Base-by-base conservation (phyloP, 1,284 basidiomycete species). In the Paramarasmius palmivorus region DNA sequence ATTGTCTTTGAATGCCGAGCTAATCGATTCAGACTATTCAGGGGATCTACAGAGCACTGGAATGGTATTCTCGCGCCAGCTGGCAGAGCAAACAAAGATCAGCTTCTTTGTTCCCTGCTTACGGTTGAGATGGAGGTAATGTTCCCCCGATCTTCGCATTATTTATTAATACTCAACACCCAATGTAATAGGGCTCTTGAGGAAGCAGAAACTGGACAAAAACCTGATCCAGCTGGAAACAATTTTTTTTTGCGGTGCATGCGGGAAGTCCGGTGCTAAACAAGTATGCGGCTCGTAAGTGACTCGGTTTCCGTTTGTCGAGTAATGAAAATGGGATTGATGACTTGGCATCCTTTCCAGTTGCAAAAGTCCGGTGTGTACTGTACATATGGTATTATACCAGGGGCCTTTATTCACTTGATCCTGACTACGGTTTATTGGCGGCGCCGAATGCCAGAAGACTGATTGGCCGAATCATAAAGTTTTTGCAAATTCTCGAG, bases 41-140 rank as follows among this genome's bases (percentile, higher is more conserved):
- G 40, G 45, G 10, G 60, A 63, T 5, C 47, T 58, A 50, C 60
- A 63, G 44, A 61, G 60, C 61, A 63, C 42, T 63, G 61, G 60
- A 63, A 60, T 40, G 50, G 42, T 8, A 48, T n/a, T 63, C 25
- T 42, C 54, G 22, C 46, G 36, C 9, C 57, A 59, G 15, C 55
- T 54, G 2, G 54, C 53, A 26, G 52, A 60, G 34, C 60, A 63
- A 49, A 63, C 61, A n/a, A 58, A 48, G 15, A 53, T 61, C 14
- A 60, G 60, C 36, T 63, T 63, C 37, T 58, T 63, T 25, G 58
- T 59, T 4, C 61, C 61, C 4, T 63, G 61, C 38, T 40, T 60
- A 42, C 50, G 61, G 29, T 48, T 61, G 10, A 51, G 61, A 4
- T 61, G 55, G 45, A 55, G 56, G 54, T 55, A 29, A 2, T 12